Evolutionary conservation across 768 basidiomycete genomes (phyloP), one percentile per base, ranked within the genome.

Genomic region (Cyclocybe aegerita): DNA sequence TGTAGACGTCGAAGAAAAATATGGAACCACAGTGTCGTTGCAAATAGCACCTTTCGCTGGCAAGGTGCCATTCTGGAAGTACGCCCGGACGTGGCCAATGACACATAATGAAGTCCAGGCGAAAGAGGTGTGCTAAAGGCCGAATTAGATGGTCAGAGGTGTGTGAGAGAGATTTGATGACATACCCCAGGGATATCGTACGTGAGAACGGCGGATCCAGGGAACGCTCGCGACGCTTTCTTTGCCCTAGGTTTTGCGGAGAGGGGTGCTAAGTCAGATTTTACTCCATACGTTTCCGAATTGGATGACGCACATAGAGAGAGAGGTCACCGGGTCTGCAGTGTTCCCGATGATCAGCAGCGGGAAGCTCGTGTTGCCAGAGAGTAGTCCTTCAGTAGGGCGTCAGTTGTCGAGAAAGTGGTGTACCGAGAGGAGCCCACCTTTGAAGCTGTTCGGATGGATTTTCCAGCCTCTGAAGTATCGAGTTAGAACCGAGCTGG

Each of bases 271-370:
- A 6, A 69, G 52, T 47, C 14, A 15, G 23, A 23, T 23, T 23
- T 23, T 23, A 23, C 23, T 23, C 23, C 23, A 2, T 23, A 23
- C 4, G 23, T 23, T 23, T 23, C 23, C 23, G 23, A 23, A 23
- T 23, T 23, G 23, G 23, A 35, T 3, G 31, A 55, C 67, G 52
- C 33, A 66, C 67, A 49, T 53, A 12, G 43, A 52, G 0, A 68
- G 44, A 31, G 68, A 66, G 7, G 67, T 67, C 3, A 66, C 69
- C 1, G 68, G 67, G 47, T 69, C 69, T 69, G 35, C 9, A 41
- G 72, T 73, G 48, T 76, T 76, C 0, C 73, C 73, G 32, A 76
- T 64, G 14, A 74, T 42, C 0, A 76, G 61, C 8, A 76, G 53
- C 0, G 74, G 74, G 52, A 65, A 60, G 48, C 72, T 72, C 4